phyloP scores from a whole-genome alignment of 257 asterid species.

The Gentiana straminea region DNA sequence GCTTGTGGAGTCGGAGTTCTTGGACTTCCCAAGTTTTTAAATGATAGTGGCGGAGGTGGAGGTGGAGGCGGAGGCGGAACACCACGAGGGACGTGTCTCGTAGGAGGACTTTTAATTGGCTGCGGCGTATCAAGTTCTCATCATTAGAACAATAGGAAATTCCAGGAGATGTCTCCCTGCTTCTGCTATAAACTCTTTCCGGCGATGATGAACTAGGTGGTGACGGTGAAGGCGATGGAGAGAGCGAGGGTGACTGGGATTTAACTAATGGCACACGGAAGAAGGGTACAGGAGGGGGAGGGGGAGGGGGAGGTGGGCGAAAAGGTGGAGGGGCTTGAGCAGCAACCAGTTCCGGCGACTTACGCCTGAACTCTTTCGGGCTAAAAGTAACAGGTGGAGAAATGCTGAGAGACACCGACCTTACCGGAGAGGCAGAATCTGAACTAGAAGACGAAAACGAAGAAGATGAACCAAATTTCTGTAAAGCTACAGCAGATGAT shows the following conservation, averaged over 20 bases:
- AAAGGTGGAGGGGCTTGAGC: constrained; percentile 37
- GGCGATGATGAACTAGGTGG: constrained; percentile 70
- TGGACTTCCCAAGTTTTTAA: constrained; percentile 54
- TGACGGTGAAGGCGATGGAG: constrained; percentile 18
- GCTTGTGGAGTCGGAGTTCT: constrained; percentile 48
- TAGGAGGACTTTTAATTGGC: constrained; percentile 6
- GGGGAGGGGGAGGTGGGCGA: constrained; percentile 10
- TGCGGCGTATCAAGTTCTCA: constrained; percentile 20
- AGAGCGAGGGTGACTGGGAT: constrained; percentile 16
- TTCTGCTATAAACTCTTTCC: constrained; percentile 45
- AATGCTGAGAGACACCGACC: constrained; percentile 67
- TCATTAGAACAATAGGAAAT: constrained; percentile 11
- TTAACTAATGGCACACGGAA: constrained; percentile 9
- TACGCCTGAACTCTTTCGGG: constrained; percentile 52
- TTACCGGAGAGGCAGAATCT: constrained; percentile 60
- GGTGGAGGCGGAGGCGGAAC: constrained; percentile 46
- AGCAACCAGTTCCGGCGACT: constrained; percentile 78
- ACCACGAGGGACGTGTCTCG: constrained; percentile 20
- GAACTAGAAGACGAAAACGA: constrained; percentile 68
- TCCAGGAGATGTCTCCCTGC: constrained; percentile 52
- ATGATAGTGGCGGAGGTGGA: constrained; percentile 37
- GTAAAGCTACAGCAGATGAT: constrained; percentile 39
- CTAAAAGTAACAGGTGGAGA: constrained; percentile 68
- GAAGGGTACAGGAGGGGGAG: constrained; percentile 12
- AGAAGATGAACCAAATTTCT: constrained; percentile 42